Base-by-base conservation (phyloP, 805 yeast species). In the Geotrichum ghanense region DNA sequence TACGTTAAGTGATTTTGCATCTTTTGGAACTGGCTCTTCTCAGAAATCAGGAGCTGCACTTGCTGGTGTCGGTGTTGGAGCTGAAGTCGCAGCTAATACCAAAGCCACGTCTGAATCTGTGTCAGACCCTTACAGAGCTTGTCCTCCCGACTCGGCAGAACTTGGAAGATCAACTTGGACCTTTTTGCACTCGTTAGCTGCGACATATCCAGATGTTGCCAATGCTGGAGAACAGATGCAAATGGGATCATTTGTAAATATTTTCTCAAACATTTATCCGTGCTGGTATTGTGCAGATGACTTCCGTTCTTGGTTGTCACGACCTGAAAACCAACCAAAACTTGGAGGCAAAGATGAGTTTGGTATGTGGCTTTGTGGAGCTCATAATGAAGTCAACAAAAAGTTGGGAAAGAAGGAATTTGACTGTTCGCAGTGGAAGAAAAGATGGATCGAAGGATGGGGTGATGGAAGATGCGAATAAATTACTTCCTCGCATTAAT, bases 381-480 rank as follows among this genome's bases (percentile, higher is more conserved):
- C 97, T 2, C 98, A 92, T 65, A 92, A 92, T 59, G 84, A 76
- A 31, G 97, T 92, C n/a, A 92, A 92, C 63, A 69, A 62, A 17
- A 89, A 88, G 62, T 61, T 90, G 22, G 95, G 95, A 1, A 92
- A 92, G 64, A 86, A 85, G 4, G 69, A 68, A 47, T 92, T 92
- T 60, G 88, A 90, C 60, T 90, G 97, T 57, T 70, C 79, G 48
- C 72, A 84, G 52, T 92, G 98, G 98, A 81, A 81, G 60, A 78
- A 83, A 56, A 78, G 98, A 59, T 90, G 98, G 98, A 79, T 75
- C 54, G 95, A 86, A 56, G 97, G 97, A 0, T 88, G 95, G 96
- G 82, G 83, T 31, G 78, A 75, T 53, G 76, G 76, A 1, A 61
- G 71, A 21, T 73, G 78, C 53, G 75, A 73, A 49, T 70, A 52